Percentiles rank a stretch among this genome's conserved stretches.
Evolutionary conservation across 257 asterid genomes (phyloP).

Genomic region (Verbascum thapsus): DNA sequence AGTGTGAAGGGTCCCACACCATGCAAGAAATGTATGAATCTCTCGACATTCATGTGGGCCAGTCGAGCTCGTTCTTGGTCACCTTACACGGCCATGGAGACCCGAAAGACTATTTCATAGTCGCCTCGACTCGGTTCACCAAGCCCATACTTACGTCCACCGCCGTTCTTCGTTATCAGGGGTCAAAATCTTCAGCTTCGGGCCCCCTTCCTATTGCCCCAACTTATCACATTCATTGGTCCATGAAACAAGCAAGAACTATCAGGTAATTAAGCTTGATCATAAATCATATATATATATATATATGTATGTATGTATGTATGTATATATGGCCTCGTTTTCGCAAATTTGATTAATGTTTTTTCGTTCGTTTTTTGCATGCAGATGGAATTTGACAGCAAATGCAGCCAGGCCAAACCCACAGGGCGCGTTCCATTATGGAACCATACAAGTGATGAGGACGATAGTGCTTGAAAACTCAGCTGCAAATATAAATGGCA

Average conservation of each 20-base stretch:
- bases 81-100: slow-evolving; percentile 29
- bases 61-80: slow-evolving; percentile 66
- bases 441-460: slow-evolving; percentile 49
- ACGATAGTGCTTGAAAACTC: slow-evolving; percentile 61
- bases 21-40: slow-evolving; percentile 62
- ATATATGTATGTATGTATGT: too few species aligned
- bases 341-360: too few species aligned
- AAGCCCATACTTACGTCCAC: slow-evolving; percentile 53
- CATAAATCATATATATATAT: too few species aligned
- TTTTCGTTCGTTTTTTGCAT: too few species aligned
- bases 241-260: slow-evolving; percentile 84
- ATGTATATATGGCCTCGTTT: too few species aligned
- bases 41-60: slow-evolving; percentile 77
- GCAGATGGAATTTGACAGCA: slow-evolving; percentile 75
- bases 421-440: slow-evolving; percentile 79
- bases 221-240: slow-evolving; percentile 54
- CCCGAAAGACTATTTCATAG: slow-evolving; percentile 49
- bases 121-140: slow-evolving; percentile 68
- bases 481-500: slow-evolving; percentile 44
- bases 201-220: slow-evolving; percentile 55
- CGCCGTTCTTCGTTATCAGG: slow-evolving; percentile 52
- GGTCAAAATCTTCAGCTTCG: slow-evolving; percentile 44
- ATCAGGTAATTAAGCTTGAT: too few species aligned
- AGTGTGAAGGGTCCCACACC: slow-evolving; percentile 86
- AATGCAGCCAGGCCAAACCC: slow-evolving; percentile 95